Percentiles rank a stretch among this genome's conserved stretches.
Evolutionary conservation across 2,329 filamentous ascomycete genomes (phyloP).

Genomic region (Colletotrichum euphorbiae): DNA sequence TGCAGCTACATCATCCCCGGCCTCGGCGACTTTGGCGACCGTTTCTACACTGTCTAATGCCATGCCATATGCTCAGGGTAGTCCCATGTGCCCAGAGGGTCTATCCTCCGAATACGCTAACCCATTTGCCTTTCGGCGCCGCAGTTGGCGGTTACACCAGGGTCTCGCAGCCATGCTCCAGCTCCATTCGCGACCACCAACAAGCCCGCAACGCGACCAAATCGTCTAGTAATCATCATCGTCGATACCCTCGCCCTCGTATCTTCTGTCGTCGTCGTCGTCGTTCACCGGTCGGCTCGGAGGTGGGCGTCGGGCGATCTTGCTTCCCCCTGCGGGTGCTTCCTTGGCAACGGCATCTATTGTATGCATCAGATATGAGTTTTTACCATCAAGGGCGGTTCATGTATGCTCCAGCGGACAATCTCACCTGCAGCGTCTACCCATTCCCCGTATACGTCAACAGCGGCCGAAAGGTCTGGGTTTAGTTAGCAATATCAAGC

Average conservation of each 20-base stretch:
- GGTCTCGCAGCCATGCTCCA: no score
- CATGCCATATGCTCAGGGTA: not conserved
- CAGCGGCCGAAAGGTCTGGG: conserved; percentile 85
- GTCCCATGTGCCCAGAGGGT: not conserved
- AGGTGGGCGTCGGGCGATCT: conserved; percentile 27
- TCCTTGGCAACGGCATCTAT: conserved; percentile 65
- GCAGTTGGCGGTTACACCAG: not conserved
- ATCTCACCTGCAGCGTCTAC: conserved; percentile 80
- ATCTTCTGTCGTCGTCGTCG: conserved; percentile 63
- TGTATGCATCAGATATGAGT: not conserved
- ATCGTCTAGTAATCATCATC: conserved; percentile 66
- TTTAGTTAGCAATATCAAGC: conserved; percentile 39
- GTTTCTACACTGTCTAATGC: conserved; percentile 88
- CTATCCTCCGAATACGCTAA: not conserved
- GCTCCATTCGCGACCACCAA: no score
- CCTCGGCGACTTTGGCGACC: conserved; percentile 93
- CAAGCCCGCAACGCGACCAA: not conserved
- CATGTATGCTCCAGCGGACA: not conserved
- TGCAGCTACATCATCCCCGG: conserved; percentile 93
- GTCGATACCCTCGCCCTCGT: conserved; percentile 65
- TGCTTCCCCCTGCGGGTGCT: conserved; percentile 41
- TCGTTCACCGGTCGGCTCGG: conserved; percentile 47
- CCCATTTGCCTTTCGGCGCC: not conserved
- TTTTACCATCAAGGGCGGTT: not conserved
- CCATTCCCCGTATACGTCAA: conserved; percentile 98